Evolutionary conservation across 441 rosid genomes (phyloP), one percentile per base, ranked within the genome.

Genomic region (Adansonia grandidieri): DNA sequence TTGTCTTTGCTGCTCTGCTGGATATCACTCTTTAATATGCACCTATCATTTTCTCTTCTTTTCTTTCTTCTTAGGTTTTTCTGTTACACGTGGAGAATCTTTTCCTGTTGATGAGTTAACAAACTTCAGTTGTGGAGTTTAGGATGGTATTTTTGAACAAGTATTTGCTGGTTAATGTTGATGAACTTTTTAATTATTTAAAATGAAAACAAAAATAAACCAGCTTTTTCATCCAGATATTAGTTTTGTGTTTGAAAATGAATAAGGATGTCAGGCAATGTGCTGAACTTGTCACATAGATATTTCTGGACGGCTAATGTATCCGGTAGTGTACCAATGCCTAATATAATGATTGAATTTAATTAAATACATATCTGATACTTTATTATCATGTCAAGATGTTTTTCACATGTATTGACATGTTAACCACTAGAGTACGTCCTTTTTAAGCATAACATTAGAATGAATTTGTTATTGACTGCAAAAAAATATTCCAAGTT

Each of bases 21-120:
- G 70, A 65, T 48, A 40, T 65, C 11, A n/a, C n/a, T 65, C 70
- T 64, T 40, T 65, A 40, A n/a, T 65, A 13, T n/a, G n/a, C n/a
- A 8, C 20, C n/a, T 65, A 11, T 65, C 22, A 40, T 40, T 9
- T 3, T 65, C 6, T 28, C 42, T 17, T 63, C 45, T 14, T 65
- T 65, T 40, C 4, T 10, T 19, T 65, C 3, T 6, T 40, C 17
- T 19, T 15, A 3, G 7, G 17, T 15, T 54, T 54, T 6, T 9
- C 9, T 64, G 20, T 22, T 64, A 15, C 69, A 37, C 11, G 7
- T 15, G 48, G 48, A 64, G 48, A 37, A 14, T 64, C 19, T 37
- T 64, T 7, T 40, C 20, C 45, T 6, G 2, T 37, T 47, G 48
- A 40, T 15, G 14, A 64, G 48, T 64, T 64, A 64, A 64, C 19